phyloP scores from a whole-genome alignment of 495 filamentous ascomycete species.

The Aspergillus haitiensis region DNA sequence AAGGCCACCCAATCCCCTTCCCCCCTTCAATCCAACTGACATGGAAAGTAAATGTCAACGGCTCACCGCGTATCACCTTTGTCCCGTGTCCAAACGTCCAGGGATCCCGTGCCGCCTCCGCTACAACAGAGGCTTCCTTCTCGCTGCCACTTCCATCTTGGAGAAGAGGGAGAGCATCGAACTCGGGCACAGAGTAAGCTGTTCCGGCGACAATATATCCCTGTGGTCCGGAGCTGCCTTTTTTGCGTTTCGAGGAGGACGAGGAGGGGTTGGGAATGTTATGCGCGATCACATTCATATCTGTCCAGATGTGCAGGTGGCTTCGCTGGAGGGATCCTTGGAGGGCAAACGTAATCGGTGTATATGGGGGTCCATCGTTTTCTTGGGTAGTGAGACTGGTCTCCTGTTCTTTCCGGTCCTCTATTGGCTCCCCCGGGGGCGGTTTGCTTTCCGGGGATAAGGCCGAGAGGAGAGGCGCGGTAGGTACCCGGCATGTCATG shows the following conservation, averaged over 20 bases:
- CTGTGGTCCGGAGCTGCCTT: constrained; percentile 36
- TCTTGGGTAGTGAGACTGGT: constrained; percentile 34
- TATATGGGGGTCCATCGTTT: constrained; percentile 51
- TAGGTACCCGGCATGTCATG: constrained; percentile 86
- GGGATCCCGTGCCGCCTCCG: constrained; percentile 43
- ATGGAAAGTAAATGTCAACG: constrained; percentile 74
- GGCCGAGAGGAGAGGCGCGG: constrained; percentile 43
- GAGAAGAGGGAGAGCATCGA: constrained; percentile 40
- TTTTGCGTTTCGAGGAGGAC: constrained; percentile 25
- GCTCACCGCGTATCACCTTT: constrained; percentile 83
- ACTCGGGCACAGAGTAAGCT: constrained; percentile 79
- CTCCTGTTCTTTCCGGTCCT: constrained; percentile 20
- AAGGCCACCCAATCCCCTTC: constrained; percentile 45
- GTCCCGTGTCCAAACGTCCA: constrained; percentile 50
- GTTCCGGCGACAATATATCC: constrained; percentile 77
- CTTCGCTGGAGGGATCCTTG: constrained; percentile 84
- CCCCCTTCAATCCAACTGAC: constrained; percentile 85
- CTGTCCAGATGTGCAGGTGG: constrained; percentile 87
- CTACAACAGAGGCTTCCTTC: constrained; percentile 36
- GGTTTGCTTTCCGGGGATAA: constrained; percentile 11
- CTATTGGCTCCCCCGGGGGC: constrained; percentile 4
- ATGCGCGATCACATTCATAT: constrained; percentile 84
- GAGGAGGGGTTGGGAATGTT: constrained; percentile 50
- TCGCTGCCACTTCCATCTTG: constrained; percentile 27
- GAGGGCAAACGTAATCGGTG: constrained; percentile 76